These are phyloP conservation scores for Coemansia sp. DNA, from an alignment of 192 early-diverging fungal genomes.

Conservation along the genomic window DNA sequence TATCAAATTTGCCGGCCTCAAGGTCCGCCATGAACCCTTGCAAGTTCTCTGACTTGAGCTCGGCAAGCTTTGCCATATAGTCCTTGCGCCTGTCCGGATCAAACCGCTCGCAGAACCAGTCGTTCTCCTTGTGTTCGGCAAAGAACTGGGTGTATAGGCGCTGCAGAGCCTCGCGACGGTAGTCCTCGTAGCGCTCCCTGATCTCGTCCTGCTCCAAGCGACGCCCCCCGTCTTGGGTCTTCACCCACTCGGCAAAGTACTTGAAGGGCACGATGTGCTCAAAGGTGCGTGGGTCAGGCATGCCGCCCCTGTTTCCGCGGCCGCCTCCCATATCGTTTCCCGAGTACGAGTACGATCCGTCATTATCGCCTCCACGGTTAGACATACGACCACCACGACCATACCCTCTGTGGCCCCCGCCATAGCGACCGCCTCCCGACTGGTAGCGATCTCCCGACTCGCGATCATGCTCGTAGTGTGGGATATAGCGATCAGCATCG, in stretches of 20 bases:
- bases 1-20: slow-evolving; percentile 73
- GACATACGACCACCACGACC: slow-evolving; percentile 47
- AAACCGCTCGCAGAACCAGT: slow-evolving; percentile 95
- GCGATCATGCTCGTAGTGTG: slow-evolving; percentile 81
- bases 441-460: slow-evolving; percentile 49
- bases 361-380: slow-evolving; percentile 35
- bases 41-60: slow-evolving; percentile 60
- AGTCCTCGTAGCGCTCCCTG: slow-evolving; percentile 75
- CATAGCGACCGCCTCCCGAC: slow-evolving; percentile 34
- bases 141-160: slow-evolving; percentile 76
- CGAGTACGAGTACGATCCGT: slow-evolving; percentile 47
- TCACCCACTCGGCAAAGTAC: slow-evolving; percentile 73
- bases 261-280: slow-evolving; percentile 78
- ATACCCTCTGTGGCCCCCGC: slow-evolving; percentile 31
- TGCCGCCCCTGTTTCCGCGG: slow-evolving; percentile 12
- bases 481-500: slow-evolving; percentile 78
- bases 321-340: slow-evolving; percentile 28
- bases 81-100: slow-evolving; percentile 71
- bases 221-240: slow-evolving; percentile 59
- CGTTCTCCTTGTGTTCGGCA: slow-evolving; percentile 72
- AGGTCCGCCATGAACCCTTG: slow-evolving; percentile 68
- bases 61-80: slow-evolving; percentile 57
- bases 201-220: slow-evolving; percentile 79
- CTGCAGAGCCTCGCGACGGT: slow-evolving; percentile 76
- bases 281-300: slow-evolving; percentile 73